phyloP scores from a whole-genome alignment of 2,329 filamentous ascomycete species.

The Ceratocystiopsis minuta region DNA sequence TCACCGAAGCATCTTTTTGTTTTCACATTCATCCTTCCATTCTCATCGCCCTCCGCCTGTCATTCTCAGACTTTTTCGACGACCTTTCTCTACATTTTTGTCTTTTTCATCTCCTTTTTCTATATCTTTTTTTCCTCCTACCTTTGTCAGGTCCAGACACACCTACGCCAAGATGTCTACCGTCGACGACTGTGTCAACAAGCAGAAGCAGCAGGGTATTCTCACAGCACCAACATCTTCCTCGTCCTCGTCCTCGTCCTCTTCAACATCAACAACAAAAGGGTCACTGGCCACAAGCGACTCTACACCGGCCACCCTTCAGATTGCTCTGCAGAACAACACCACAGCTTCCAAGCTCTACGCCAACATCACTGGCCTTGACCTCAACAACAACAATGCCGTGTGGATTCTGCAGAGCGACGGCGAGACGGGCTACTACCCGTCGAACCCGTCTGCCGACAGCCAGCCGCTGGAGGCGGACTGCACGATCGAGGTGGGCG shows the following conservation, averaged over 20 bases:
- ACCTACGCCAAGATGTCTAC: slow-evolving; percentile 11
- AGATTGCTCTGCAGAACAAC: slow-evolving; percentile 47
- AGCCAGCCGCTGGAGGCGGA: slow-evolving; percentile 33
- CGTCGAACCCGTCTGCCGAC: slow-evolving; percentile 28
- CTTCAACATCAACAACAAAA: not conserved
- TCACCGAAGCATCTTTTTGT: not conserved
- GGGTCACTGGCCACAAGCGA: not conserved
- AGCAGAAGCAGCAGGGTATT: slow-evolving; percentile 11
- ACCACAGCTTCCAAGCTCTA: slow-evolving; percentile 42
- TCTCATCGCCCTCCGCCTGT: not conserved
- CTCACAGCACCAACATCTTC: slow-evolving; percentile 10
- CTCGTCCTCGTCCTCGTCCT: not conserved
- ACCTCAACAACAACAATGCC: slow-evolving; percentile 25
- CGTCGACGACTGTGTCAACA: slow-evolving; percentile 12
- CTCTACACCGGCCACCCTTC: slow-evolving; percentile 23
- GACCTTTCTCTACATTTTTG: too few species aligned
- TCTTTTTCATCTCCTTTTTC: not conserved
- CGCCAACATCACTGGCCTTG: slow-evolving; percentile 49
- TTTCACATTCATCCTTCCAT: not conserved
- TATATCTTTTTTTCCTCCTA: not conserved
- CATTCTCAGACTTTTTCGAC: too few species aligned
- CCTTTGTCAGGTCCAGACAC: too few species aligned
- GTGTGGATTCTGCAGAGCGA: slow-evolving; percentile 24
- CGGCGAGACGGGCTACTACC: slow-evolving; percentile 35
- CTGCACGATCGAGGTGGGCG: slow-evolving; percentile 40